Evolutionary conservation across 257 asterid genomes (phyloP), one percentile per base, ranked within the genome.

Genomic region (Solanum boliviense): DNA sequence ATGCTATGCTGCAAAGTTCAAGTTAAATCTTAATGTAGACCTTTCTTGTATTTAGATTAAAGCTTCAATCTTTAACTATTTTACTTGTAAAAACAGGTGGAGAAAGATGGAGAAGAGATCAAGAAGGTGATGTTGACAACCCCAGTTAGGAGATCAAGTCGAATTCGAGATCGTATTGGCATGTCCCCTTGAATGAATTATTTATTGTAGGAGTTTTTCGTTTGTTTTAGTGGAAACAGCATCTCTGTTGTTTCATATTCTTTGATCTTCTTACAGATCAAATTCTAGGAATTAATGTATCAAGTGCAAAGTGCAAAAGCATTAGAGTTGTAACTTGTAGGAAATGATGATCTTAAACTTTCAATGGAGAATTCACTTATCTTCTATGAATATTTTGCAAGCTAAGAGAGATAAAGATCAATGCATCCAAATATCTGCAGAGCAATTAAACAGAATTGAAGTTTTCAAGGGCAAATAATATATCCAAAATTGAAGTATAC

Each of bases 71-170:
- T n/a, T 12, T 39, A 9, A 75, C 86, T 67, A 18, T 85, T 25
- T 72, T 13, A 31, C 20, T 85, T 58, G 38, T 90, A 58, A 56
- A 86, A 87, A 46, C 89, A 95, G 98, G 95, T 93, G 70, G 88
- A 88, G 52, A 91, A 72, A 85, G 89, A 89, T 71, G 90, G 89
- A 89, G 94, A 91, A 86, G 89, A 89, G 88, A 84, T 78, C 75
- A 86, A 86, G 31, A 86, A 86, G 73, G 58, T 21, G 88, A 20
- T 36, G 27, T 87, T 87, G 65, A 46, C 90, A 52, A 94, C 97
- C 87, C 95, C 98, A 13, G 93, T 94, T 7, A 94, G 98, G 92
- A 91, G 97, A 86, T 95, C 98, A 36, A 91, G 92, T 86, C 90
- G 98, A 87, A 89, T 95, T 70, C 95, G 93, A 36, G 92, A 84